phyloP scores from a whole-genome alignment of 2,329 filamentous ascomycete species.

The Botrytis squamosa region DNA sequence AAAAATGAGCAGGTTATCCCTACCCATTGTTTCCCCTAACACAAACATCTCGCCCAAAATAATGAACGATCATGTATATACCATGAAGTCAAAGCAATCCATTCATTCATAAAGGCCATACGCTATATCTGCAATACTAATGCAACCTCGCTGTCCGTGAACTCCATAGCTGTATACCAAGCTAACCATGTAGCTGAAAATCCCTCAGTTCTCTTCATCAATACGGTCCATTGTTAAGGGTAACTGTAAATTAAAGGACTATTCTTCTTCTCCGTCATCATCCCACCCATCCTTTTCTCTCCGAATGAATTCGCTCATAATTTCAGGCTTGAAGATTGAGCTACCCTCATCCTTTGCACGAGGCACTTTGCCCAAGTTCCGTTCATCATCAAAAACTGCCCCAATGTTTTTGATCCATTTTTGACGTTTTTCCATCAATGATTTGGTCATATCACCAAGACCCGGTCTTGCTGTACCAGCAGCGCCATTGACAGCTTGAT shows the following conservation, averaged over 20 bases:
- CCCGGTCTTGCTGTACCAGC: constrained; percentile 66
- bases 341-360: constrained; percentile 60
- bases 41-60: not conserved
- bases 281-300: constrained; percentile 80
- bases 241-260: constrained; percentile 14
- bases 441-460: constrained; percentile 88
- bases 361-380: constrained; percentile 54
- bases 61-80: not conserved
- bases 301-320: constrained; percentile 74
- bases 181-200: not conserved
- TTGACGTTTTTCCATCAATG: constrained; percentile 84
- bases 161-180: not conserved
- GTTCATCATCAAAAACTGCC: constrained; percentile 83
- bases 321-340: constrained; percentile 69
- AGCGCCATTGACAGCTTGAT: constrained; percentile 57
- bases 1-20: not conserved
- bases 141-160: constrained; percentile 1
- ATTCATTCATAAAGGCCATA: not conserved
- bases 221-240: not conserved
- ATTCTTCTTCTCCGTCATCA: constrained; percentile 49
- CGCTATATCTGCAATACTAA: constrained; percentile 6
- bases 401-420: constrained; percentile 92
- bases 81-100: not conserved
- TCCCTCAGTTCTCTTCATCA: not conserved
- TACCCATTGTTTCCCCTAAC: not conserved